Base-by-base conservation (phyloP, 2,329 filamentous ascomycete species). In the Cryoendolithus antarcticus region DNA sequence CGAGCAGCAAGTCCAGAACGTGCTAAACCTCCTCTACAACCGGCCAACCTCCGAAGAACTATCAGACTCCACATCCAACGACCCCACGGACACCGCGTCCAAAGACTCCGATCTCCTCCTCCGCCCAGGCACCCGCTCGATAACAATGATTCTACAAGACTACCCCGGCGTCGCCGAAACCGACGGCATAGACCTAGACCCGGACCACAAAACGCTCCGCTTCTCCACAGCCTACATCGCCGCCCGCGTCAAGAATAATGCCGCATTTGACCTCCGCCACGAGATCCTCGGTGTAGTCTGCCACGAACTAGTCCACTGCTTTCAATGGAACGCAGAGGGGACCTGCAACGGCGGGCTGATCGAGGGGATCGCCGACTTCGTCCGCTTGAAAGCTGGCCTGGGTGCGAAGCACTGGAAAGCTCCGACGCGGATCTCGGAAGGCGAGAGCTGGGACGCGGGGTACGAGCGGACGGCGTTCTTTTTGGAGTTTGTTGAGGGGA, bases 271-370 rank as follows among this genome's bases (percentile, higher is more conserved):
- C 30, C 86, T 42, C n/a, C 45, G 55, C n/a, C 38, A 51, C 5
- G 58, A 96, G 63, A 76, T 95, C 43, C 64, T 74, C 11, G 91
- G 91, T 31, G 86, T 96, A 1, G 61, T 96, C 12, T 81, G 82
- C 1, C 89, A 96, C 58, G 89, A 96, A 62, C 79, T 95, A 45
- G 89, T 96, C 9, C 91, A 96, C 64, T 95, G 86, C 63, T 93
- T 82, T 63, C 89, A 96, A 61, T 82, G 84, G 62, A 80, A 85
- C 50, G 81, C 70, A 2, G 65, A 60, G 7, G 67, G 65, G 0
- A 63, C 62, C 4, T 64, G 76, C 32, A 60, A 64, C 2, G 80
- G 80, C 1, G 91, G 91, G 0, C 62, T 96, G 34, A 80, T 93
- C 40, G 89, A 96, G 61, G 89, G 89, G 1, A 76, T 96, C 38